These are phyloP conservation scores for Thelonectria discophora DNA, from an alignment of 2,329 filamentous ascomycete genomes.

Conservation along the genomic window DNA sequence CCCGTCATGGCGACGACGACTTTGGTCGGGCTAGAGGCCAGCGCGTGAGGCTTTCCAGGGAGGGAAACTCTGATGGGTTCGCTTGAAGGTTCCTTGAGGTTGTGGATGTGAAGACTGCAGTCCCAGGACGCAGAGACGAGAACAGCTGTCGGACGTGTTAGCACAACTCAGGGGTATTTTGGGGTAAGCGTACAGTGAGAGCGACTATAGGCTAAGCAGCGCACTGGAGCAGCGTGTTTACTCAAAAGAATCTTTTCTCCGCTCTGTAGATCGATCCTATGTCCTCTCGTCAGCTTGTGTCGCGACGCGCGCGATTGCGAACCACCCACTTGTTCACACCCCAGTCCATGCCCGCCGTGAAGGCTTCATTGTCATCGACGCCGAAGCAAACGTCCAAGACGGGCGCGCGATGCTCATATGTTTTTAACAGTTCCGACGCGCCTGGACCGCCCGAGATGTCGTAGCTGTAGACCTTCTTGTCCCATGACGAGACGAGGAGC, in stretches of 20 bases:
- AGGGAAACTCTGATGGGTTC: slow-evolving; percentile 73
- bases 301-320: slow-evolving; percentile 8
- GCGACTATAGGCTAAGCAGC: slow-evolving; percentile 82
- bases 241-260: slow-evolving; percentile 79
- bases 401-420: slow-evolving; percentile 82
- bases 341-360: slow-evolving; percentile 86
- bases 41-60: slow-evolving; percentile 87
- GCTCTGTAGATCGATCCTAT: slow-evolving; percentile 72
- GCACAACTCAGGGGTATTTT: slow-evolving; percentile 10
- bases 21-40: slow-evolving; percentile 80
- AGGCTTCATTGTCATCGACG: slow-evolving; percentile 81
- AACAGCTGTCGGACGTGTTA: slow-evolving; percentile 59
- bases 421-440: slow-evolving; percentile 67
- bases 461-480: slow-evolving; percentile 90
- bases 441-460: slow-evolving; percentile 71
- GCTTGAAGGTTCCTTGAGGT: slow-evolving; percentile 62
- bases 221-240: slow-evolving; percentile 81
- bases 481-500: slow-evolving; percentile 94
- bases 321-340: slow-evolving; percentile 74
- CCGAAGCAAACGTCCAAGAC: slow-evolving; percentile 94
- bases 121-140: slow-evolving; percentile 96
- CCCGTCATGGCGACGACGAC: slow-evolving; percentile 96
- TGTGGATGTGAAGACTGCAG: slow-evolving; percentile 85
- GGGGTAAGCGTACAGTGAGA: slow-evolving; percentile 66
- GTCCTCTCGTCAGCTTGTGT: slow-evolving; percentile 23